Percentiles rank a stretch among this genome's conserved stretches.
These are phyloP conservation scores for Gossypium longicalyx DNA, from an alignment of 345 rosid genomes.

Conservation along the genomic window DNA sequence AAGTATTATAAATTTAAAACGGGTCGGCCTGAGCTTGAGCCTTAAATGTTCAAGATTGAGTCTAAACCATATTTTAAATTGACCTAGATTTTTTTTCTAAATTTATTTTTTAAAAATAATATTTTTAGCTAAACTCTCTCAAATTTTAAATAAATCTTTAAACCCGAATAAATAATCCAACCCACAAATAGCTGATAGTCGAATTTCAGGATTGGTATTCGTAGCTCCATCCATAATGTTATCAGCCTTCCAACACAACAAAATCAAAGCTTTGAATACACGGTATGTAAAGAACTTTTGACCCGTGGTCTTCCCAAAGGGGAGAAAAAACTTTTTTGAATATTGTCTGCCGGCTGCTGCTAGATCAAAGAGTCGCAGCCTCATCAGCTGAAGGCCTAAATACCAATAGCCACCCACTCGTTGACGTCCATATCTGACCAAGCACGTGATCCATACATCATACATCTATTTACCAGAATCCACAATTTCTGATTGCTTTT, in stretches of 20 bases:
- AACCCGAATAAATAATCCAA: too few relatives aligned
- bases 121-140: accelerated
- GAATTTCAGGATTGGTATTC: too few relatives aligned
- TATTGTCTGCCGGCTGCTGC: background rate
- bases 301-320: too few relatives aligned
- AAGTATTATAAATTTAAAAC: too few relatives aligned
- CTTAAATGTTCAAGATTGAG: too few relatives aligned
- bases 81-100: too few relatives aligned
- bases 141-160: accelerated
- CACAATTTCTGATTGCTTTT: background rate
- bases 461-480: background rate
- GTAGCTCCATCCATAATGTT: too few relatives aligned
- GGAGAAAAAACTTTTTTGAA: too few relatives aligned
- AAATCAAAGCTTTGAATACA: background rate
- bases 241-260: too few relatives aligned
- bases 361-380: background rate
- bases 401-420: background rate
- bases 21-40: accelerated
- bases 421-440: background rate
- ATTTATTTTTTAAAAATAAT: too few relatives aligned
- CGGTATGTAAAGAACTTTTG: too few relatives aligned
- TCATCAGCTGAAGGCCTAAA: background rate
- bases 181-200: accelerated
- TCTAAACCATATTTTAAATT: too few relatives aligned
- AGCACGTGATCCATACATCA: background rate